Base-by-base conservation (phyloP, 768 basidiomycete species). In the Boletus edulis region DNA sequence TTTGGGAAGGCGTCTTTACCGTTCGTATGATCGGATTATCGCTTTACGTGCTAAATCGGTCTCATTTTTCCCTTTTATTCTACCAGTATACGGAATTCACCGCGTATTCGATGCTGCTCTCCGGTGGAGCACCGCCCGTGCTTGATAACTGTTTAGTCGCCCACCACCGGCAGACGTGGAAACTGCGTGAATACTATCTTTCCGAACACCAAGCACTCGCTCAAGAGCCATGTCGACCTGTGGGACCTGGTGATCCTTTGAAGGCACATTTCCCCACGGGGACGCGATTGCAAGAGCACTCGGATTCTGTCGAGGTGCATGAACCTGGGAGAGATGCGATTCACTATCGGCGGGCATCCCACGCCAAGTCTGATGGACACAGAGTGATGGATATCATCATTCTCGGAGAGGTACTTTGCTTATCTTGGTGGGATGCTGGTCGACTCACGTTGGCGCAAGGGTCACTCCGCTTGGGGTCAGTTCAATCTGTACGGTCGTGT, bases 381-480 rank as follows among this genome's bases (percentile, higher is more conserved):
- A 72, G 52, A 5, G 58, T 63, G 22, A 35, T 40, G 20, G 91
- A 93, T 63, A 75, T 91, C 35, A 79, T 93, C 47, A 72, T 93
- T 31, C 78, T 81, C 13, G 91, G 91, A 64, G 88, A 92, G 77
- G 90, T 90, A 56, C 52, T 14, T 24, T 34, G 27, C 42, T 48
- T 39, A 37, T 42, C 24, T 49, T 34, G 11, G 14, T 39, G 41
- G 34, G 29, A 41, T n/a, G 32, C 24, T 20, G n/a, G 9, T 41
- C 61, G 37, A 54, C 54, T 52, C 27, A 58, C 49, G 43, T 51
- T 18, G 18, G 14, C n/a, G n/a, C 18, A 54, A 92, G 89, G 91
- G 92, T 5, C 93, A 94, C 71, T 94, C 92, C 9, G 85, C 91
- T 14, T 95, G 92, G 92, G 92, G 93, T 22, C 85, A 90, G 59